These are phyloP conservation scores for Tylopilus rubrobrunneus DNA, from an alignment of 768 basidiomycete species.

Conservation along the genomic window DNA sequence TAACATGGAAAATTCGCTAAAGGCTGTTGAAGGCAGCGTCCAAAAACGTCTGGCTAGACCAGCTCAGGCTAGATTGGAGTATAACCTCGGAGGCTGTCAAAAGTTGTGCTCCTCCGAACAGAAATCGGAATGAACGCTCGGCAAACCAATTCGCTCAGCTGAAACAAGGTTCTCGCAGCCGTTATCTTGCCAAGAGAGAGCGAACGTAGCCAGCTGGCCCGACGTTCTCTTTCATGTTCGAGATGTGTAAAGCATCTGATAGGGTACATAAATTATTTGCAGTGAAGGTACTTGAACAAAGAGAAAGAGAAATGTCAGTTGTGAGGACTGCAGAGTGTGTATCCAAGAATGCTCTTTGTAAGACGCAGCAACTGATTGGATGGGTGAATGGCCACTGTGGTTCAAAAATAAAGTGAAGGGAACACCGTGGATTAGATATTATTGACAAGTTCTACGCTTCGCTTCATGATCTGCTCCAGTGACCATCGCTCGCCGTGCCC, in stretches of 20 bases:
- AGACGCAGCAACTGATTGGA: constrained; percentile 1
- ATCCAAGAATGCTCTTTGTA: constrained; percentile 20
- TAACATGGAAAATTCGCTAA: too few relatives aligned
- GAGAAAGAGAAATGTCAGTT: constrained; percentile 5
- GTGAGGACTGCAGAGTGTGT: constrained; percentile 16
- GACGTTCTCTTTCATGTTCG: neutral
- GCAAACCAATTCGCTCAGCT: too few relatives aligned
- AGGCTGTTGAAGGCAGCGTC: too few relatives aligned
- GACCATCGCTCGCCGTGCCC: constrained; percentile 69
- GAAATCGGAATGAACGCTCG: too few relatives aligned
- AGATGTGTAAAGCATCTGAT: constrained; percentile 11
- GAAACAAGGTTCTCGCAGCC: neutral
- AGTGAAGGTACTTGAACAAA: constrained; percentile 13
- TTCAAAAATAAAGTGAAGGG: neutral
- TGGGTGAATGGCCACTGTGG: neutral
- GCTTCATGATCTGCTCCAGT: constrained; percentile 65
- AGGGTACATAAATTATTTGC: constrained; percentile 27
- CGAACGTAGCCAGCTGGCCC: neutral
- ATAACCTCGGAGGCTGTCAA: too few relatives aligned
- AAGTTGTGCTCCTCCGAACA: too few relatives aligned
- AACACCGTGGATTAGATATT: constrained; percentile 14
- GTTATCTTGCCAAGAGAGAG: neutral
- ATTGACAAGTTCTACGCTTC: constrained; percentile 73
- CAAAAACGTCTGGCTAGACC: too few relatives aligned
- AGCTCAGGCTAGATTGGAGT: too few relatives aligned